These are phyloP conservation scores for Arxiozyma slooffiae DNA, from an alignment of 1,139 yeast species.

Conservation along the genomic window DNA sequence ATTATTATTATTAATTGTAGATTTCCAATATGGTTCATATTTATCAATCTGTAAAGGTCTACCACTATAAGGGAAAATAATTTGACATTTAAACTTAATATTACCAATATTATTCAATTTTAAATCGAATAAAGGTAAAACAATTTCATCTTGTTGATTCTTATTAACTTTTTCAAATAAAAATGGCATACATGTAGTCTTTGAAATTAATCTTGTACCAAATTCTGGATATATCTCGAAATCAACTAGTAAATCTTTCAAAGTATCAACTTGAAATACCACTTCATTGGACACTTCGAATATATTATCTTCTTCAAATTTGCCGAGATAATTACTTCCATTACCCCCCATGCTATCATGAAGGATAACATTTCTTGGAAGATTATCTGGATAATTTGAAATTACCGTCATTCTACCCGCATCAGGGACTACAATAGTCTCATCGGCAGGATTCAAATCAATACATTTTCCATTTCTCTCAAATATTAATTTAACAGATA, in stretches of 20 bases:
- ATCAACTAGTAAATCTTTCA: slow-evolving; percentile 70
- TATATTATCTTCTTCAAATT: slow-evolving; percentile 42
- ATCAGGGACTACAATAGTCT: slow-evolving; percentile 35
- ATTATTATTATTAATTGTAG: slow-evolving; percentile 47
- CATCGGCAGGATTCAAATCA: slow-evolving; percentile 39
- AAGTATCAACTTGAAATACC: slow-evolving; percentile 76
- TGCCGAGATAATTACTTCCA: slow-evolving; percentile 44
- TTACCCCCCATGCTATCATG: slow-evolving; percentile 35
- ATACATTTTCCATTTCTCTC: slow-evolving; percentile 54
- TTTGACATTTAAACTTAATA: slow-evolving; percentile 64
- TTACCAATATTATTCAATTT: slow-evolving; percentile 78
- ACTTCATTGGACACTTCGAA: slow-evolving; percentile 53
- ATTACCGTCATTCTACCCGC: slow-evolving; percentile 71
- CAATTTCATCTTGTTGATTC: slow-evolving; percentile 35
- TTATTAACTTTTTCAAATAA: slow-evolving; percentile 37
- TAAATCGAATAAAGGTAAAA: slow-evolving; percentile 72
- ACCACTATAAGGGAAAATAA: slow-evolving; percentile 85
- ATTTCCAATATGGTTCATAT: slow-evolving; percentile 95
- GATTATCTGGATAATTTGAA: slow-evolving; percentile 58
- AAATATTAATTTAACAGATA: slow-evolving; percentile 65
- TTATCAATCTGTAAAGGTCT: slow-evolving; percentile 75
- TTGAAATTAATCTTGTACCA: slow-evolving; percentile 87
- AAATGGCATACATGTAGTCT: slow-evolving; percentile 63
- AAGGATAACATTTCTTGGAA: slow-evolving; percentile 74
- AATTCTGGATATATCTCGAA: slow-evolving; percentile 90